Conservation (phyloP, 1,139 yeast species). For the Meyerozyma athensensis region DNA sequence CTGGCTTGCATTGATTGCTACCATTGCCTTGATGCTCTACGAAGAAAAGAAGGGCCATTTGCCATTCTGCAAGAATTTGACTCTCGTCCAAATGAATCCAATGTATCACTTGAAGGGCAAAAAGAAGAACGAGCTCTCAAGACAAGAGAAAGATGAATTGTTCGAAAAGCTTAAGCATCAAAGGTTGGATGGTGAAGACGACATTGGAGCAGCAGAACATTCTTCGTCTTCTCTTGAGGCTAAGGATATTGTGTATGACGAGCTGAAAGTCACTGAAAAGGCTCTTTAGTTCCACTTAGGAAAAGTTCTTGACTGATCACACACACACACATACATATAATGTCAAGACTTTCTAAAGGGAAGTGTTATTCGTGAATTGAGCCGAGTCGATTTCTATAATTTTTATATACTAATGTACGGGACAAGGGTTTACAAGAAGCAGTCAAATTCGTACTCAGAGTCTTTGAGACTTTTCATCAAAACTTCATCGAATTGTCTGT, state of each 20-base stretch:
- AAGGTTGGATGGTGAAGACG: constrained; percentile 11
- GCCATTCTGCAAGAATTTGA: constrained; percentile 18
- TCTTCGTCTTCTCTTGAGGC: not conserved
- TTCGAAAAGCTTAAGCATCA: constrained; percentile 17
- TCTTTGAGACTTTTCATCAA: constrained; percentile 27
- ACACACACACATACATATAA: constrained; percentile 1
- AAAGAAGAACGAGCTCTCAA: constrained; percentile 19
- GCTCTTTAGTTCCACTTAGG: not conserved
- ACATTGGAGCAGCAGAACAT: constrained; percentile 3
- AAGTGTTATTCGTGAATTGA: not conserved
- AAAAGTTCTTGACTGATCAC: no score
- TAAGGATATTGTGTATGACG: not conserved
- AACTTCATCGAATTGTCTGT: constrained; percentile 25
- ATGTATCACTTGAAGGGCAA: constrained; percentile 23
- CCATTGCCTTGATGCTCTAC: constrained; percentile 18
- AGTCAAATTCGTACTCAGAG: constrained; percentile 31
- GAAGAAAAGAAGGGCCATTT: constrained; percentile 24
- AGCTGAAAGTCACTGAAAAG: not conserved
- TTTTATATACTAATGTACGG: constrained; percentile 2
- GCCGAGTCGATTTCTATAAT: constrained; percentile 2
- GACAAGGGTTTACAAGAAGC: constrained; percentile 15
- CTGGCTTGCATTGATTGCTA: constrained; percentile 18
- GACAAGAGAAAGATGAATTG: constrained; percentile 17
- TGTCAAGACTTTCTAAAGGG: not conserved
- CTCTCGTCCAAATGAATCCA: constrained; percentile 19